Percentiles rank a stretch among this genome's conserved stretches.
phyloP scores from a whole-genome alignment of 106 monocot genomes.

The Posidonia australis region DNA sequence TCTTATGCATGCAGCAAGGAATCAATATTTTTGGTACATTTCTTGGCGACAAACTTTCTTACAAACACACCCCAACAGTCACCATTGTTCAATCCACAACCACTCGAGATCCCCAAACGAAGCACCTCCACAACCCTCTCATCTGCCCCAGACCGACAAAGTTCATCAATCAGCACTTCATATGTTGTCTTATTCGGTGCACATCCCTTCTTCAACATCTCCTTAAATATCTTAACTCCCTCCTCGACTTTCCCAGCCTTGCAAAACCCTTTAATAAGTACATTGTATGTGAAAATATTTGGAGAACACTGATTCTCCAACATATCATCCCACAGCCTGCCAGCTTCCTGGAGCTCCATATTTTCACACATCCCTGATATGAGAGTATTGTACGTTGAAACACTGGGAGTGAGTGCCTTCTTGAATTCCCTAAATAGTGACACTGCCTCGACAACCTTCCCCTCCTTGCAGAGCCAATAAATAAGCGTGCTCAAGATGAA shows the following conservation, averaged over 20 bases:
- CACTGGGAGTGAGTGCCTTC: constrained; percentile 41
- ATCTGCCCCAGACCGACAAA: constrained; percentile 27
- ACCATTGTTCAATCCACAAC: not conserved
- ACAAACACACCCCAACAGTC: constrained; percentile 15
- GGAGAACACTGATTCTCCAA: constrained; percentile 44
- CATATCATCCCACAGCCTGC: constrained; percentile 86
- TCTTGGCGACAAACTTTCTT: constrained; percentile 4
- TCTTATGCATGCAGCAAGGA: not conserved
- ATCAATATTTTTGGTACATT: not conserved
- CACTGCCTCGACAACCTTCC: constrained; percentile 43
- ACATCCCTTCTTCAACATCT: constrained; percentile 53
- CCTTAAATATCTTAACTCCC: constrained; percentile 43
- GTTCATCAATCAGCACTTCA: constrained; percentile 37
- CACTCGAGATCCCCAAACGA: constrained; percentile 5
- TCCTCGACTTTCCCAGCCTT: constrained; percentile 41
- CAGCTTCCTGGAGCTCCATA: constrained; percentile 72
- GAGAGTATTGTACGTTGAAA: constrained; percentile 58
- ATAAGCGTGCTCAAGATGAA: constrained; percentile 62
- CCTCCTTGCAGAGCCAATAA: constrained; percentile 73
- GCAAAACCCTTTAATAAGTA: constrained; percentile 70
- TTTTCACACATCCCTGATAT: constrained; percentile 71
- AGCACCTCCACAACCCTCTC: constrained; percentile 14
- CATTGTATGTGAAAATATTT: constrained; percentile 64
- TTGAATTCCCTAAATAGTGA: constrained; percentile 63
- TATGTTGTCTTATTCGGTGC: constrained; percentile 31